Evolutionary conservation across 176 grass and related monocot genomes (phyloP), one percentile per base, ranked within the genome.

Genomic region (Luzula sylvatica): DNA sequence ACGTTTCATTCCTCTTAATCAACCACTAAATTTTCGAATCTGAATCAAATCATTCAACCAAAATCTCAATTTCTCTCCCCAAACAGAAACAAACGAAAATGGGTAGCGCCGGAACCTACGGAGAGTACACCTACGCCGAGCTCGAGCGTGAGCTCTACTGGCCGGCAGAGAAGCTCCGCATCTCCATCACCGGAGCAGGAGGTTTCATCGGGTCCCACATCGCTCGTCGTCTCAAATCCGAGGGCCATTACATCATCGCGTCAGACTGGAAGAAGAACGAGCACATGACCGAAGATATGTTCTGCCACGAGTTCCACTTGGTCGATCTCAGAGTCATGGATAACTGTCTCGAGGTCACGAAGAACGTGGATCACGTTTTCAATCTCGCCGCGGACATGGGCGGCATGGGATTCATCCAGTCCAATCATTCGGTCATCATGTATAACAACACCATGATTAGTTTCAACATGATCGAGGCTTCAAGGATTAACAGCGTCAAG

Each of bases 371-470:
- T 65, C 87, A 92, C 59, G 87, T 85, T 40, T 92, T 92, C 56
- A 92, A 92, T 56, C 72, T 92, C 56, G 87, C 87, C 21, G 87
- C 87, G 52, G 87, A 92, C 70, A 92, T 92, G 87, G 87, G 87
- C 6, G 87, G 87, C 42, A 92, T 92, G 87, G 87, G 87, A 7
- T 92, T 92, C 55, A 92, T 92, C 49, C 80, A 92, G 59, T 84
- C 80, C 14, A 92, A 92, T 58, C 86, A 92, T 46, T 84, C 76
- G 9, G 80, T 92, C 3, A 92, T 92, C 38, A 81, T 92, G 75
- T 92, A 92, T 62, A 85, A 92, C 72, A 92, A 92, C 67, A 89
- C 86, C 56, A 89, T 89, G 86, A 89, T 89, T 59, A 89, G 86
- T 68, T 89, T 89, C 67, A 89, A 80, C 71, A 89, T 89, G 86